Percentiles rank a stretch among this genome's conserved stretches.
These are phyloP conservation scores for Phascolomyces articulosus DNA, from an alignment of 371 early-diverging fungal genomes.

Conservation along the genomic window DNA sequence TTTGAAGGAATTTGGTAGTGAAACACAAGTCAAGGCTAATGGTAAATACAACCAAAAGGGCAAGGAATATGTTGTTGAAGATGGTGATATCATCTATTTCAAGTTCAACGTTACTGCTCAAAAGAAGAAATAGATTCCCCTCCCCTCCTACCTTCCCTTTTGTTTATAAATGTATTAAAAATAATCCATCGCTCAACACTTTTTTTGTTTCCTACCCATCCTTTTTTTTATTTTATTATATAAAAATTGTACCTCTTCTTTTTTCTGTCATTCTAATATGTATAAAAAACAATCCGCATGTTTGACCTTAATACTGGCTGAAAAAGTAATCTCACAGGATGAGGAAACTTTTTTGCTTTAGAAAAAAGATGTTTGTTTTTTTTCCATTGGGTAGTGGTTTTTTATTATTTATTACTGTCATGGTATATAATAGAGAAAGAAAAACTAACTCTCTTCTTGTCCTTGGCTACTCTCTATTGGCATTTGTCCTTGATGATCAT, in stretches of 20 bases:
- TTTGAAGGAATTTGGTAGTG: conserved; percentile 79
- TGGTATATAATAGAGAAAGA: no score
- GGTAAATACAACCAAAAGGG: conserved; percentile 96
- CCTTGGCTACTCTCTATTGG: no score
- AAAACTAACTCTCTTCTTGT: no score
- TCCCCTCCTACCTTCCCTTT: conserved; percentile 4
- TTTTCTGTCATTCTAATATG: neutral
- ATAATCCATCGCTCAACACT: neutral
- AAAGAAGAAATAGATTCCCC: conserved; percentile 25
- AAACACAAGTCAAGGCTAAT: conserved; percentile 90
- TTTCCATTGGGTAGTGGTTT: no score
- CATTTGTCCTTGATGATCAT: no score
- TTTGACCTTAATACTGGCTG: neutral
- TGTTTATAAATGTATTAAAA: neutral
- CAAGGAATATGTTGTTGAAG: conserved; percentile 91
- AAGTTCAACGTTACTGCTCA: conserved; percentile 62
- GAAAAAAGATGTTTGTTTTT: no score
- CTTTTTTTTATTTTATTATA: neutral
- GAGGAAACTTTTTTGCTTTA: neutral
- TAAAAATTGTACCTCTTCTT: neutral
- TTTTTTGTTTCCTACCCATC: no score
- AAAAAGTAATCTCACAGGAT: conserved; percentile 11
- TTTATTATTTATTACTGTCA: no score
- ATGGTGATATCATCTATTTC: conserved; percentile 88
- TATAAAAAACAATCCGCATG: neutral